Base-by-base conservation (phyloP, 108 stramenopile species). In the Cyclotella cryptica region DNA sequence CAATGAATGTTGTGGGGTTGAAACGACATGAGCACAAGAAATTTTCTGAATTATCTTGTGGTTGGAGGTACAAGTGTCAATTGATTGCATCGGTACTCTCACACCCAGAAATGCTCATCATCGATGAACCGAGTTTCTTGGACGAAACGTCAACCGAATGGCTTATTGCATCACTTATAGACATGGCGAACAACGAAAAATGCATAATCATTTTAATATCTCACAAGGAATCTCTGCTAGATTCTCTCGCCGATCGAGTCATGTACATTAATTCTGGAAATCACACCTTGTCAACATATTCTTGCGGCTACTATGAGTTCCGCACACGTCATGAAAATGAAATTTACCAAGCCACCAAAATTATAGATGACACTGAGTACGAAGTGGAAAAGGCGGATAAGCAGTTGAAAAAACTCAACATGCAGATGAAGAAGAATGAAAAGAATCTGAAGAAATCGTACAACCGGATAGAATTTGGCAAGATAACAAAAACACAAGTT, bases 101-200 rank as follows among this genome's bases (percentile, higher is more conserved):
- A 17, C 85, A 85, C 45, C 82, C 90, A 0, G 85, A 87, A 46
- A 54, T 83, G 10, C 64, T 88, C 29, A 78, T 91, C 15, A 64
- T 91, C 62, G 90, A 91, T 54, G 90, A 91, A 58, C 90, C 90
- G 22, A 86, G 86, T 17, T 91, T 91, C 80, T 72, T 91, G 72
- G 90, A 91, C 53, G 55, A 10, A 3, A 39, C 19, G 10, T 85
- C 88, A 4, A 83, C 66, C 10, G 43, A 63, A 30, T 91, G 90
- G 90, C 39, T 91, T 13, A 63, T 86, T 8, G 24, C 65, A 45
- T 62, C 71, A 30, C 11, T 61, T 6, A 59, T 62, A 28, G 22
- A 74, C 8, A 29, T 78, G 27, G 77, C 85, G 7, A 66, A 57
- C 18, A 26, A 14, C 0, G 72, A 75, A 18, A 60, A 82, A 24